Evolutionary conservation across 768 basidiomycete genomes (phyloP), one percentile per base, ranked within the genome.

Genomic region (Cyclocybe aegerita): DNA sequence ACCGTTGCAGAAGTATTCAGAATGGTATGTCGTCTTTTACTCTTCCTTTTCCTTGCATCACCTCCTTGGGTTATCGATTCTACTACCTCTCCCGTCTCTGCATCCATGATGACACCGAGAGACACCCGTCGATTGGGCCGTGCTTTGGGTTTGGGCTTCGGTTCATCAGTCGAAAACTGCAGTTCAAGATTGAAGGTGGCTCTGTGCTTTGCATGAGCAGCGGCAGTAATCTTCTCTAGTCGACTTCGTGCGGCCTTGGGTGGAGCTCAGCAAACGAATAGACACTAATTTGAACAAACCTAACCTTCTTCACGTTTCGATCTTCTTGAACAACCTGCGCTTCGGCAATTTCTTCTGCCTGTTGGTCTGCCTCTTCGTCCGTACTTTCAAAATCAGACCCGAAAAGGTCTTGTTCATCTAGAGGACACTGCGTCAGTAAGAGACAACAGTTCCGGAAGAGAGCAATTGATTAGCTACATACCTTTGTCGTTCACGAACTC

Each of bases 311-410:
- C 15, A 65, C 66, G 37, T 70, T 71, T 50, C 69, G 77, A 47
- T 90, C 86, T 57, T 89, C 88, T 8, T 85, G 83, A 32, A 70
- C 65, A 4, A 78, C 71, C n/a, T 68, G 70, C 37, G 68, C 75
- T 59, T 92, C 90, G 0, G 72, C 85, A 4, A 70, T 74, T 4
- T 80, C 80, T 12, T 72, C 70, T 9, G 77, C 79, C 17, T 78
- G 77, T n/a, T 78, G 76, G 1, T 67, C 75, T 34, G 79, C 75
- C 52, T 85, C 85, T 37, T 90, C 90, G 50, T 93, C 91, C 0
- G 91, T 93, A 56, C 86, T 89, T 54, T 83, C 88, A 60, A 94
- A 93, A 64, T 93, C 91, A 8, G 87, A 89, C 56, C 79, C 90
- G 52, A 91, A 90, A 7, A 86, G 64, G 60, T 93, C 90, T 56